phyloP scores from a whole-genome alignment of 73 alveolate species.

The Paramecium octaurelia region DNA sequence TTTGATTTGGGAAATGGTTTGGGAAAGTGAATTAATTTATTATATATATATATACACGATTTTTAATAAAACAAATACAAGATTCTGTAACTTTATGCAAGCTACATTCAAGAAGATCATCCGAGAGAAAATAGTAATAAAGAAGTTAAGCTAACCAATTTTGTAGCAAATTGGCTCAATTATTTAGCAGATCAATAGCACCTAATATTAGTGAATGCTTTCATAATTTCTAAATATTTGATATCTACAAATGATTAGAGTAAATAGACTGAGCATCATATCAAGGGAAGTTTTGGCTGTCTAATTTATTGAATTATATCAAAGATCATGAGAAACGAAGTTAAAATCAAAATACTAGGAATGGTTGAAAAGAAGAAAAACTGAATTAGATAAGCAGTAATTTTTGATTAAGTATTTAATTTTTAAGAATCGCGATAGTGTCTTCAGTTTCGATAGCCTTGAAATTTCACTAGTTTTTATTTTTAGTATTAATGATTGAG shows the following conservation, averaged over 20 bases:
- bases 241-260: background rate
- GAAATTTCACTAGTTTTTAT: background rate
- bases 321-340: too few relatives aligned
- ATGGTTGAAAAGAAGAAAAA: background rate
- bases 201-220: background rate
- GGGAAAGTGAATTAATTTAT: background rate
- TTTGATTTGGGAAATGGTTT: conserved; percentile 14
- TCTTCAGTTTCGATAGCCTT: background rate
- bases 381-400: background rate
- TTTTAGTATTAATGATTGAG: background rate
- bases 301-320: too few relatives aligned
- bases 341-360: too few relatives aligned
- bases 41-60: background rate
- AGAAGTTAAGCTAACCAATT: background rate
- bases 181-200: background rate
- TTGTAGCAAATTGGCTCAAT: too few relatives aligned
- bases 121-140: background rate
- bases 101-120: conserved; percentile 34
- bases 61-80: background rate
- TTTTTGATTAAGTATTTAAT: background rate
- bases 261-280: background rate
- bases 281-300: background rate
- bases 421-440: background rate
- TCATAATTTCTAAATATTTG: too few relatives aligned
- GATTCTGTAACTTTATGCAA: conserved; percentile 62